Evolutionary conservation across 495 filamentous ascomycete genomes (phyloP), one percentile per base, ranked within the genome.

Genomic region (Talaromyces trachyspermus): DNA sequence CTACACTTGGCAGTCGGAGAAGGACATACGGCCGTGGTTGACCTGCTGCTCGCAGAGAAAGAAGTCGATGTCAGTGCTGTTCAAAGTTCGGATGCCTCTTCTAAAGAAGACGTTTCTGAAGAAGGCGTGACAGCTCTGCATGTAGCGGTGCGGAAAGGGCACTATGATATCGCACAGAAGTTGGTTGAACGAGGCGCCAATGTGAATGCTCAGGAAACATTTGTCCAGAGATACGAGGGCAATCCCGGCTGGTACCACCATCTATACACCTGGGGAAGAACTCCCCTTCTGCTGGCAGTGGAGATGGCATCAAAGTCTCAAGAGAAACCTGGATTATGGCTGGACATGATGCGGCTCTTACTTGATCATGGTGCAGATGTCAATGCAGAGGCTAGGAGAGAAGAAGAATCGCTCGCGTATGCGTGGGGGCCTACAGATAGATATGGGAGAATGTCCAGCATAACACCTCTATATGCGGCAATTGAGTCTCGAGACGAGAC

Each of bases 131-230:
- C 29, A 33, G 10, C 29, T 33, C 29, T 33, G 14, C 29, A 33
- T 33, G 29, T 33, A 12, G 29, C 29, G 14, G 3, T 33, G 10
- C 4, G 29, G 11, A 33, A 33, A 12, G 29, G 29, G 11, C 29
- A 33, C 29, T 33, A 33, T 33, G 29, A 33, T 33, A 33, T 33
- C 3, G 29, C 29, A 5, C 29, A 33, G 3, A 33, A 55, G 12
- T 49, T 70, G 2, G 50, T 68, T 8, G 44, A 44, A 7, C 39
- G 52, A 2, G 59, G 59, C 5, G 62, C 66, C 0, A 46, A 55
- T 1, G 15, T 56, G 15, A 49, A 68, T 47, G 54, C 55, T 6
- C 52, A 61, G 35, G 53, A 59, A n/a, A n/a, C n/a, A n/a, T n/a
- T n/a, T n/a, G n/a, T n/a, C n/a, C n/a, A n/a, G n/a, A n/a, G n/a